These are phyloP conservation scores for Vaccinium darrowii DNA, from an alignment of 148 eudicot genomes.

Conservation along the genomic window DNA sequence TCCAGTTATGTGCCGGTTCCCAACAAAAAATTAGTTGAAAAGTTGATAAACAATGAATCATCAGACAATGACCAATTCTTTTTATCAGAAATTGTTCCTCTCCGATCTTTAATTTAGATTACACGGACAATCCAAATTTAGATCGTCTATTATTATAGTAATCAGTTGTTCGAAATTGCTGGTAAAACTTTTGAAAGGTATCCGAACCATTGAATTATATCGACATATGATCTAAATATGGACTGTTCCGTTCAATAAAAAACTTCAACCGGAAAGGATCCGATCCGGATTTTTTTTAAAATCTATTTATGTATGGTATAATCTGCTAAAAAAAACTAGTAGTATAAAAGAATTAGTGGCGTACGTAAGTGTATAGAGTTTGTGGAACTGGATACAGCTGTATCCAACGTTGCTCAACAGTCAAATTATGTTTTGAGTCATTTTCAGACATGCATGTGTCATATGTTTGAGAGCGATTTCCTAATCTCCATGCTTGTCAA, in stretches of 20 bases:
- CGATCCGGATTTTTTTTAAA: no score
- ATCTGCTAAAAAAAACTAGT: not conserved
- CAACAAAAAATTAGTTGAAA: conserved; percentile 17
- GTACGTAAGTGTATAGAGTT: not conserved
- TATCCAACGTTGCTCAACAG: conserved; percentile 28
- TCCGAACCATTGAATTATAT: no score
- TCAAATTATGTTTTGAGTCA: conserved; percentile 8
- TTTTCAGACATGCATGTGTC: not conserved
- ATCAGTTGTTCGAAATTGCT: no score
- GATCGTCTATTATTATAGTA: no score
- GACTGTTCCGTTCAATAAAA: no score
- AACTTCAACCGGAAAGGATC: no score
- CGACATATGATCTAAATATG: no score
- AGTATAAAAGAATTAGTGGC: not conserved
- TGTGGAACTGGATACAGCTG: conserved; percentile 46
- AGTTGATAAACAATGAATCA: not conserved
- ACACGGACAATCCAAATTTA: no score
- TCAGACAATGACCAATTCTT: not conserved
- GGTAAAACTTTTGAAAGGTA: no score
- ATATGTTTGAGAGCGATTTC: not conserved
- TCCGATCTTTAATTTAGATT: no score
- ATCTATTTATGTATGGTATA: not conserved
- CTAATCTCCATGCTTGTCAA: not conserved
- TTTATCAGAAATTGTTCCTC: no score
- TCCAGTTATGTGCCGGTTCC: not conserved